phyloP scores from a whole-genome alignment of 495 filamentous ascomycete genomes.

The Hypomontagnella monticulosa region DNA sequence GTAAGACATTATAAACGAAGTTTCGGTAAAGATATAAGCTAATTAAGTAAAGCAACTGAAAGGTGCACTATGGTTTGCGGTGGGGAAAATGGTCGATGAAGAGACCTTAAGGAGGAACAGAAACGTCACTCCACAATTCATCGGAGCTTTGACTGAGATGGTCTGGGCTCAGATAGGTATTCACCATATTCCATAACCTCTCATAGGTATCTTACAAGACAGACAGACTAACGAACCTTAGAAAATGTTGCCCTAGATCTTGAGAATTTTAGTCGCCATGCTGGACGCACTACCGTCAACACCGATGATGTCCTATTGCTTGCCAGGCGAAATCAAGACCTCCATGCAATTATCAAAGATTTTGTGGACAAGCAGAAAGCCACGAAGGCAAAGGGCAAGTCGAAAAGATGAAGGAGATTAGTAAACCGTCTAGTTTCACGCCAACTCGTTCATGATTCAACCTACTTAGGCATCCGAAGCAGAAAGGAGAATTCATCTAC shows the following conservation, averaged over 20 bases:
- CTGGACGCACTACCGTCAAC: constrained; percentile 81
- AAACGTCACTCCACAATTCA: constrained; percentile 95
- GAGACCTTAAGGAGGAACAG: constrained; percentile 77
- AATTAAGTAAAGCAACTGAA: constrained; percentile 74
- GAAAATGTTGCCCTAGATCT: constrained; percentile 80
- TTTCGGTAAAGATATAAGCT: background rate
- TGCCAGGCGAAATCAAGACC: constrained; percentile 82
- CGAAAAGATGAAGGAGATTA: constrained; percentile 39
- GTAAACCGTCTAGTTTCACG: background rate
- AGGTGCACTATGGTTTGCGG: constrained; percentile 89
- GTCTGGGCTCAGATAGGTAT: constrained; percentile 89
- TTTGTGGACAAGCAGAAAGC: constrained; percentile 70
- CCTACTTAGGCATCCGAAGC: no score
- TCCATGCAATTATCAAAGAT: constrained; percentile 75
- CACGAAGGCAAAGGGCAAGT: constrained; percentile 48
- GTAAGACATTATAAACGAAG: constrained; percentile 11
- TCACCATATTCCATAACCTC: constrained; percentile 16
- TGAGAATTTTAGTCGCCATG: constrained; percentile 86
- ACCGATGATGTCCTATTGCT: constrained; percentile 89
- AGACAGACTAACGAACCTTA: constrained; percentile 43
- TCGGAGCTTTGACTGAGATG: constrained; percentile 89
- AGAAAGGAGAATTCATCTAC: no score
- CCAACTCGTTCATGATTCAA: background rate
- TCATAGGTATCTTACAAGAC: background rate
- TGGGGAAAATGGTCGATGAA: constrained; percentile 90